Evolutionary conservation across 148 eudicot species (phyloP).

Genomic region (Camellia sinensis): DNA sequence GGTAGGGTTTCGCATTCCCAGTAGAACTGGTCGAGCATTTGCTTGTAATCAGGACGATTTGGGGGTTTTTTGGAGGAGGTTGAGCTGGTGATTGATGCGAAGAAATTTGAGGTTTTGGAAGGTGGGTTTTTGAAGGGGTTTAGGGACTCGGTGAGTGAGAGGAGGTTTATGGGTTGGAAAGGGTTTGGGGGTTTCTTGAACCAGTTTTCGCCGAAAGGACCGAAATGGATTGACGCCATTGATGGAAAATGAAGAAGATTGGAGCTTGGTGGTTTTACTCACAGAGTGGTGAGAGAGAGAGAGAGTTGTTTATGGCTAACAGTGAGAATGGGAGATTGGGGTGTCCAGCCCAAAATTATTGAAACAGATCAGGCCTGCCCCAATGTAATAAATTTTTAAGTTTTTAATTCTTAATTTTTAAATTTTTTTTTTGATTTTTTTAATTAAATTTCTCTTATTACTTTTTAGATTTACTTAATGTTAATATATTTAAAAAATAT

Average conservation of each 20-base stretch:
- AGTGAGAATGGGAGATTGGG: too few relatives aligned
- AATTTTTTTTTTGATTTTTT: too few relatives aligned
- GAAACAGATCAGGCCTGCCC: too few relatives aligned
- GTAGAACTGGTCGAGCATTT: slow-evolving; percentile 73
- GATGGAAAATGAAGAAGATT: neutral
- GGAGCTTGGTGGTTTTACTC: neutral
- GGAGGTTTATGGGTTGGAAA: slow-evolving; percentile 42
- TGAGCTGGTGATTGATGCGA: slow-evolving; percentile 51
- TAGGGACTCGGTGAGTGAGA: slow-evolving; percentile 36
- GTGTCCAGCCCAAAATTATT: too few relatives aligned
- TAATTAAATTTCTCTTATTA: too few relatives aligned
- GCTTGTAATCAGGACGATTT: slow-evolving; percentile 29
- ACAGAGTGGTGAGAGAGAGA: too few relatives aligned
- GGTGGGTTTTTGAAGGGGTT: slow-evolving; percentile 37
- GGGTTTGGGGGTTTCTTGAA: slow-evolving; percentile 61
- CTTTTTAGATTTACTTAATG: too few relatives aligned
- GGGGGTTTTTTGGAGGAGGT: slow-evolving; percentile 23
- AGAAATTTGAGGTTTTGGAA: slow-evolving; percentile 41
- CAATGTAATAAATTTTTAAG: too few relatives aligned
- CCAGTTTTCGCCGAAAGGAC: slow-evolving; percentile 62
- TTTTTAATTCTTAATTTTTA: too few relatives aligned
- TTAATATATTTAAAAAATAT: too few relatives aligned
- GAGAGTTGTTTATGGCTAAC: too few relatives aligned
- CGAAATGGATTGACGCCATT: slow-evolving; percentile 68
- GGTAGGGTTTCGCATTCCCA: slow-evolving; percentile 82